Evolutionary conservation across 2,329 filamentous ascomycete genomes (phyloP).

Genomic region (Stachybotrys echinatus): DNA sequence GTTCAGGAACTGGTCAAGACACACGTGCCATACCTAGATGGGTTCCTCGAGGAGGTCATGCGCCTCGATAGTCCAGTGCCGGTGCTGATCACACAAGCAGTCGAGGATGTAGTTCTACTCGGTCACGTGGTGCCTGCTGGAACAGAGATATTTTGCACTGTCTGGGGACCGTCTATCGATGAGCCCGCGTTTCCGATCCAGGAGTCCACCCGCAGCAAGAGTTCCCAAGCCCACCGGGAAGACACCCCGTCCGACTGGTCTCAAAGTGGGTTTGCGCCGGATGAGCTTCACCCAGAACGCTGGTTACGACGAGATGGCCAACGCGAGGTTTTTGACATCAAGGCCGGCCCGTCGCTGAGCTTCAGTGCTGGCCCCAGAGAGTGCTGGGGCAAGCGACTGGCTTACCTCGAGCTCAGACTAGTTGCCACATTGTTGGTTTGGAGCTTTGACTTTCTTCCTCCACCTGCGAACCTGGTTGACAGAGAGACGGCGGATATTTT

Average conservation of each 20-base stretch:
- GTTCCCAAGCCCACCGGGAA: background rate
- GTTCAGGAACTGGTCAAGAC: slow-evolving; percentile 13
- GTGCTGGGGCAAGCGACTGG: slow-evolving; percentile 1
- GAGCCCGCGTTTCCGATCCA: background rate
- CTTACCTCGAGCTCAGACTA: background rate
- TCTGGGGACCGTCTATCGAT: slow-evolving; percentile 13
- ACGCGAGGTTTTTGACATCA: background rate
- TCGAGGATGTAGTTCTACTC: slow-evolving; percentile 16
- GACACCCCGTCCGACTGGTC: background rate
- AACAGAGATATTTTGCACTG: slow-evolving; percentile 13
- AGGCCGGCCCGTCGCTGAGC: background rate
- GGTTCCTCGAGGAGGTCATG: slow-evolving; percentile 21
- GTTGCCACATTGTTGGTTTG: background rate
- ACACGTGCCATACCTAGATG: slow-evolving; percentile 21
- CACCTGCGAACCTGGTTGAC: too few relatives aligned
- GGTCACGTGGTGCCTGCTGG: slow-evolving; percentile 19
- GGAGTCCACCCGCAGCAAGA: background rate
- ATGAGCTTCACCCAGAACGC: too few relatives aligned
- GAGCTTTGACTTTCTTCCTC: background rate
- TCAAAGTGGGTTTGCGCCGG: too few relatives aligned
- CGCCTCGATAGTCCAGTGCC: slow-evolving; percentile 15
- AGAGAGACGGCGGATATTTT: too few relatives aligned
- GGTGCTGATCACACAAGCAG: slow-evolving; percentile 13
- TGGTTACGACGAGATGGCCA: background rate
- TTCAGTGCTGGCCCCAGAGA: background rate